Conservation (phyloP, 768 basidiomycete genomes). For the Dacryopinax primogenitus region DNA sequence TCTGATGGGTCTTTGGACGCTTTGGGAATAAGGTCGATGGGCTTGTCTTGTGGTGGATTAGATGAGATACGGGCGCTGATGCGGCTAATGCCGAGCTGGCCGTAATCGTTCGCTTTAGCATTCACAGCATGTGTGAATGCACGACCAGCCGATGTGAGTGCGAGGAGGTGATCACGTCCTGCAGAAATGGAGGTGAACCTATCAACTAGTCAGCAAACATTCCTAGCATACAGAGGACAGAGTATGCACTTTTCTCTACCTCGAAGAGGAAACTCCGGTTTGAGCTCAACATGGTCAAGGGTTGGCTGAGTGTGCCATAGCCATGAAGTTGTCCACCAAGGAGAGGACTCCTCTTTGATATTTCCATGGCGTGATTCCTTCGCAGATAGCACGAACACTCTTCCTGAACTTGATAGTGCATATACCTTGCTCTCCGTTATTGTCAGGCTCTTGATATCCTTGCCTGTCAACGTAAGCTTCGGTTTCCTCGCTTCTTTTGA, state of each 20-base stretch:
- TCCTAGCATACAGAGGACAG: neutral
- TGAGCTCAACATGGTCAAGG: conserved; percentile 45
- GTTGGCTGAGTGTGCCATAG: conserved; percentile 41
- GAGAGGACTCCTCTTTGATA: conserved; percentile 25
- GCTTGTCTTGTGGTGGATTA: conserved; percentile 15
- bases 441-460: conserved; percentile 55
- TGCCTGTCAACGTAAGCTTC: conserved; percentile 46
- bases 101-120: conserved; percentile 60
- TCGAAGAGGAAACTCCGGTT: conserved; percentile 40
- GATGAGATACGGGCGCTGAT: conserved; percentile 35
- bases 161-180: conserved; percentile 44
- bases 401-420: conserved; percentile 66
- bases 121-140: conserved; percentile 66
- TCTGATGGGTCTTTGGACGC: conserved; percentile 40
- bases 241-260: conserved; percentile 52
- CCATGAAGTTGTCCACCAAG: conserved; percentile 55
- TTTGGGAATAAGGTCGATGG: conserved; percentile 46
- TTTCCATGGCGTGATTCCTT: conserved; percentile 37
- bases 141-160: conserved; percentile 43
- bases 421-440: conserved; percentile 38
- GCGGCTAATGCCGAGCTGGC: conserved; percentile 70
- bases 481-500: conserved; percentile 29
- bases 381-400: conserved; percentile 55
- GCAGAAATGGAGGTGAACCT: conserved; percentile 65
- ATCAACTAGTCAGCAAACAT: neutral